Base-by-base conservation (phyloP, 2,329 filamentous ascomycete species). In the Ascochyta pisi region DNA sequence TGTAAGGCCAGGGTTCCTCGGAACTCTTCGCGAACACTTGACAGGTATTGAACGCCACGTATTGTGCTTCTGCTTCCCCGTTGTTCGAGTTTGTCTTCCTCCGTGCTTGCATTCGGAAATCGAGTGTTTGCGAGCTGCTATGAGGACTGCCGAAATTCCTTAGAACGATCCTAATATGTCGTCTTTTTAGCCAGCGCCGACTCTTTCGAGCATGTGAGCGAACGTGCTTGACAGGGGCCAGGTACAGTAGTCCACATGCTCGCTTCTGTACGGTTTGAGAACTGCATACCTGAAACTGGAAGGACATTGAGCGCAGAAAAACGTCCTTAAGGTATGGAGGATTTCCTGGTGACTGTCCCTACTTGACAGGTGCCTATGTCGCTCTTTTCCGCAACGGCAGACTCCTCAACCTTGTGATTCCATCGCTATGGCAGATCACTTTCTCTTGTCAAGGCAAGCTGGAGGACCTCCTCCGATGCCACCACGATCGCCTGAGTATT, bases 401-500 rank as follows among this genome's bases (percentile, higher is more conserved):
- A 46, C 6, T 29, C 23, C n/a, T 38, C 23, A 16, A 37, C n/a
- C 26, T 9, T 35, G 13, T 29, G 5, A 27, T 23, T 29, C 6
- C 9, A n/a, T 29, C n/a, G 24, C 10, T 6, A 50, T 50, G 48
- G 31, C 24, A 9, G 31, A 50, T 15, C 33, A n/a, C n/a, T 29
- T 43, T 22, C 33, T 40, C 6, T 19, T 34, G 23, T 10, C 29
- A 13, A 45, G 41, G 16, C 42, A 46, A 40, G 26, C 34, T 35
- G 48, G 16, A 24, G 39, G 16, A 6, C 39, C 40, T 7, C 47
- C 47, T 5, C 10, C 15, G 10, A 42, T 34, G 38, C 47, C 47
- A 22, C 26, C 43, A 16, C 31, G 40, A 16, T 50, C 48, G 23
- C 39, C 48, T 38, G 67, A 69, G 23, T 73, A 76, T 57, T 67